Conservation (phyloP, 352 stramenopile species). For the Phytophthora litchii region DNA sequence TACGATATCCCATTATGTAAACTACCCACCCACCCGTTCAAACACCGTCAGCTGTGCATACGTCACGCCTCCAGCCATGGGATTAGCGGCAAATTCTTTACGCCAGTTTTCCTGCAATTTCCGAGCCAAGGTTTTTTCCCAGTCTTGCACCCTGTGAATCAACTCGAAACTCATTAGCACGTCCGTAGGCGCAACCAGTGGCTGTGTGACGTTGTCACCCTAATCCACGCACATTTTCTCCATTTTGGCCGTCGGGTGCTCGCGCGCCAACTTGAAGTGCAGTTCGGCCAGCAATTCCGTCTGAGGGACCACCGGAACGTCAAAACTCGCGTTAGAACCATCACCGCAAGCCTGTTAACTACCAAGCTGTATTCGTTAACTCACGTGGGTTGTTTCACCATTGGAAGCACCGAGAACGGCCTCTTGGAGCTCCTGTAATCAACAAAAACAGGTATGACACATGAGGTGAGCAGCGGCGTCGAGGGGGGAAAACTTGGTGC, state of each 20-base stretch:
- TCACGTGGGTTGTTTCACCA: constrained; percentile 53
- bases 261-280: constrained; percentile 80
- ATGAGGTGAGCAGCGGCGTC: constrained; percentile 19
- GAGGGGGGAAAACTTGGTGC: constrained; percentile 4
- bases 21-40: constrained; percentile 50
- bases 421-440: constrained; percentile 66
- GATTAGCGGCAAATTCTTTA: constrained; percentile 67
- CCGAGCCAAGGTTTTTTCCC: constrained; percentile 71
- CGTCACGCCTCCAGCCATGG: constrained; percentile 49
- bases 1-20: neutral
- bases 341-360: neutral
- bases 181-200: constrained; percentile 11
- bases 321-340: constrained; percentile 12
- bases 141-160: constrained; percentile 76
- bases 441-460: constrained; percentile 25
- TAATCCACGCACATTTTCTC: constrained; percentile 71
- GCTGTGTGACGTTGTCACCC: constrained; percentile 11
- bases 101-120: constrained; percentile 85
- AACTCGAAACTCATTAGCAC: constrained; percentile 16
- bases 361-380: constrained; percentile 4
- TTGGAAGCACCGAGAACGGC: constrained; percentile 55
- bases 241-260: constrained; percentile 77
- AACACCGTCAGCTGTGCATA: constrained; percentile 69
- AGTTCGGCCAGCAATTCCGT: constrained; percentile 75
- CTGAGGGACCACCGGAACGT: constrained; percentile 38